Evolutionary conservation across 176 grass and related monocot species (phyloP), one percentile per base, ranked within the genome.

Genomic region (Cenchrus fungigraminus): DNA sequence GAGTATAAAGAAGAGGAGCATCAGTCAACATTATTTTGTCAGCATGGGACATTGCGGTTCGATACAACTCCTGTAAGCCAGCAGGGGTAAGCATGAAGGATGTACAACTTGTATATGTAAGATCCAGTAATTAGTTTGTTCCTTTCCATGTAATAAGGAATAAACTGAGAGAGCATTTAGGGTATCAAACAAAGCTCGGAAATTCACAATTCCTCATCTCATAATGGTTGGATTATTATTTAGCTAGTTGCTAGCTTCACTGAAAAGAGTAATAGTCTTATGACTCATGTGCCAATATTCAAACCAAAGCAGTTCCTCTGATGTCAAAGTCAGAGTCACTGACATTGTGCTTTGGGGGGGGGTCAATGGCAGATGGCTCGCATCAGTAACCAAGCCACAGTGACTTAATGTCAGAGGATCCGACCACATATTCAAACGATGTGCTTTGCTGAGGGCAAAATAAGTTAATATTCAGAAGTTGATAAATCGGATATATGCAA

Each of bases 11-110:
- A 87, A 98, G 93, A 87, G 96, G 96, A 79, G 89, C 89, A 80
- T 98, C 93, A 75, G 91, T 98, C 71, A 98, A 77, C 93, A 98
- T 95, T 81, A 98, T 92, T 91, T 82, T 94, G 80, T 98, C 93
- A 89, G 80, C 90, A 76, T 94, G 74, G 52, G 28, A 78, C 73
- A 91, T 83, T 7, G 89, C 87, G 37, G 83, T 89, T 80, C 88
- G 87, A 37, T 60, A 85, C 84, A 46, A 46, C 45, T 46, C 45
- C 45, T 46, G 45, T 51, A 92, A 82, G 55, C n/a, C 87, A 46
- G 29, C 60, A 37, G 65, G 12, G 73, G 56, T 83, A 64, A 94
- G 77, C 71, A 77, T 29, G 46, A 15, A 75, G 46, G 43, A 8
- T 55, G 67, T 65, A 76, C 29, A 71, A 71, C 69, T 73, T 60